Evolutionary conservation across 2,329 filamentous ascomycete species (phyloP), one percentile per base, ranked within the genome.

Genomic region (Knoxdaviesia proteae): DNA sequence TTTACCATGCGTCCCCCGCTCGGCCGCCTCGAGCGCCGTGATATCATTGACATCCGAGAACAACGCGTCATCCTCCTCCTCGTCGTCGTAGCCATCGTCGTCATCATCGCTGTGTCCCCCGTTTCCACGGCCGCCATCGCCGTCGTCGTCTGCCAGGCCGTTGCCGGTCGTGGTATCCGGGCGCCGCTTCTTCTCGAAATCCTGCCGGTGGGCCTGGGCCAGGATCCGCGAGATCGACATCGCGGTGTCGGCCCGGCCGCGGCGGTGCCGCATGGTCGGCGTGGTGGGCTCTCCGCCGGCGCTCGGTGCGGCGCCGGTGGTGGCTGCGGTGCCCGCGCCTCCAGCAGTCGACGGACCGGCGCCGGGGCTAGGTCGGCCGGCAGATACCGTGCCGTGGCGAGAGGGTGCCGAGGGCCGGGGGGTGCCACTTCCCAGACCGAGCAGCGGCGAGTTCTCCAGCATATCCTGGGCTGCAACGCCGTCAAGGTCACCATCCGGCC

Each of bases 201-300:
- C 88, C 56, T 93, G 80, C 47, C 74, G 80, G 56, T 96, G 90
- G 5, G 88, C 88, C 47, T 78, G 71, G 4, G 84, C 80, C 49
- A 94, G 67, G n/a, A 86, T 75, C 9, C 68, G 74, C 5, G 65
- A 63, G 44, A 75, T 65, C 0, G 60, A 59, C 11, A 58, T 59
- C 6, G 50, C 42, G 1, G 57, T 52, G 20, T 60, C 56, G 1
- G 58, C 42, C 40, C 57, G 57, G 6, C 59, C 56, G 45, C 58
- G 48, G 46, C 57, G 34, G 7, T 49, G 20, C 6, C 46, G 46
- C 32, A 44, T 20, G 38, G 49, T 48, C 29, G 49, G 47, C 10
- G 52, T 39, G 7, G 48, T 47, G 5, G 45, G 42, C 35, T 48
- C 49, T 20, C 50, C 50, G 6, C 48, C 35, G 30, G 56, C 34